Conservation (phyloP, 768 basidiomycete species). For the Trichaptum fuscoviolaceum region DNA sequence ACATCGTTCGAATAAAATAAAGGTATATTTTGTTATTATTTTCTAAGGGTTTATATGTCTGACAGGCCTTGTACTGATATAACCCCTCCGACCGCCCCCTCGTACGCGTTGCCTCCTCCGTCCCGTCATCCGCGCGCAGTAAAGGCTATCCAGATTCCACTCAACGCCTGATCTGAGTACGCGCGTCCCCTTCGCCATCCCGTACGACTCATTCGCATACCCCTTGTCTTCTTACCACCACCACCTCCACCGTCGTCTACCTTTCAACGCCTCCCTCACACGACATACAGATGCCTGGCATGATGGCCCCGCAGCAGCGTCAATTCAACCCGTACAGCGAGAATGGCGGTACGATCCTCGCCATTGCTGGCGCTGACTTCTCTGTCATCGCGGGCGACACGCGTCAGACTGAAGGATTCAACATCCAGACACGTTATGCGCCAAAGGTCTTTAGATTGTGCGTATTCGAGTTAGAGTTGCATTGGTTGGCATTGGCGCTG, state of each 20-base stretch:
- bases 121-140: neutral
- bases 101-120: constrained; percentile 1
- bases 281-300: neutral
- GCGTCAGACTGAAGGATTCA: constrained; percentile 94
- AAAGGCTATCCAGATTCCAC: neutral
- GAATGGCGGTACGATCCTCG: constrained; percentile 95
- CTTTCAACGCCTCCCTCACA: neutral
- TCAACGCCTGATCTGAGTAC: neutral
- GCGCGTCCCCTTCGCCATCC: neutral
- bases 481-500: neutral
- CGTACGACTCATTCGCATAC: neutral
- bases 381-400: constrained; percentile 96
- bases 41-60: neutral
- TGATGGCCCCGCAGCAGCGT: constrained; percentile 39
- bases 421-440: constrained; percentile 95
- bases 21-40: neutral
- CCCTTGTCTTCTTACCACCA: neutral
- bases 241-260: neutral
- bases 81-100: neutral
- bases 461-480: constrained; percentile 25
- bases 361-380: constrained; percentile 91
- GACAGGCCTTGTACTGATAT: neutral
- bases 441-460: constrained; percentile 93
- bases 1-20: neutral
- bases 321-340: constrained; percentile 87